Percentiles rank a stretch among this genome's conserved stretches.
Conservation (phyloP, 495 filamentous ascomycete species). For the Podospora appendiculata region DNA sequence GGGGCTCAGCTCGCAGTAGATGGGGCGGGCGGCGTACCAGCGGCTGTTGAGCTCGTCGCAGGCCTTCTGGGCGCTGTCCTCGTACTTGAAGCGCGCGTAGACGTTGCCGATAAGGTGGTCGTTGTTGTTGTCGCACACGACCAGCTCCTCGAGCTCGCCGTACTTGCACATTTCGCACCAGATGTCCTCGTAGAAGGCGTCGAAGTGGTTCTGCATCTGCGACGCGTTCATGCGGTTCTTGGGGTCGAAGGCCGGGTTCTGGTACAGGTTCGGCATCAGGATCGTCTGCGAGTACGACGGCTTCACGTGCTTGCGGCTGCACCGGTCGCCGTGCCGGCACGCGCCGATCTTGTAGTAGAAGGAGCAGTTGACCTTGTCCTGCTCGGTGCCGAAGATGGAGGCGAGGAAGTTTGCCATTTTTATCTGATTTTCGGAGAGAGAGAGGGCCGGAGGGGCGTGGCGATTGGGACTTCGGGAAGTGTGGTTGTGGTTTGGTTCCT, state of each 20-base stretch:
- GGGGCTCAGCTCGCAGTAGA: conserved; percentile 95
- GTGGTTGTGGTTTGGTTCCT: neutral
- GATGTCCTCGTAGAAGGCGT: conserved; percentile 99
- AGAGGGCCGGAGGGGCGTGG: neutral
- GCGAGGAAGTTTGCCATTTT: conserved; percentile 92
- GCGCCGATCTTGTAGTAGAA: conserved; percentile 68
- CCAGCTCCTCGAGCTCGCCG: conserved; percentile 81
- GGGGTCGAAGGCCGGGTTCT: conserved; percentile 95
- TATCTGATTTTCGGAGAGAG: neutral
- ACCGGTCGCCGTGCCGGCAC: conserved; percentile 96
- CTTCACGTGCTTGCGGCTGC: conserved; percentile 97
- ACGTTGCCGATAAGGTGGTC: conserved; percentile 99
- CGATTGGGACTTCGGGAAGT: neutral
- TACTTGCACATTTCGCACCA: conserved; percentile 99
- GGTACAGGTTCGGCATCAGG: conserved; percentile 96
- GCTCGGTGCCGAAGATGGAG: conserved; percentile 98
- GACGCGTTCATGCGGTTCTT: conserved; percentile 92
- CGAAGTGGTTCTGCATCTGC: conserved; percentile 97
- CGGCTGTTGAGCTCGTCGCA: conserved; percentile 90
- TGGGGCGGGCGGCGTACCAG: conserved; percentile 95
- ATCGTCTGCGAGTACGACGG: conserved; percentile 96
- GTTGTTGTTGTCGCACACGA: conserved; percentile 94
- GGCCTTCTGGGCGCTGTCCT: conserved; percentile 86
- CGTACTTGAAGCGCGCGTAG: conserved; percentile 99
- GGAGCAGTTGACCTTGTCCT: conserved; percentile 71